Evolutionary conservation across 495 filamentous ascomycete species (phyloP), one percentile per base, ranked within the genome.

Genomic region (Xanthoparmelia taractica): DNA sequence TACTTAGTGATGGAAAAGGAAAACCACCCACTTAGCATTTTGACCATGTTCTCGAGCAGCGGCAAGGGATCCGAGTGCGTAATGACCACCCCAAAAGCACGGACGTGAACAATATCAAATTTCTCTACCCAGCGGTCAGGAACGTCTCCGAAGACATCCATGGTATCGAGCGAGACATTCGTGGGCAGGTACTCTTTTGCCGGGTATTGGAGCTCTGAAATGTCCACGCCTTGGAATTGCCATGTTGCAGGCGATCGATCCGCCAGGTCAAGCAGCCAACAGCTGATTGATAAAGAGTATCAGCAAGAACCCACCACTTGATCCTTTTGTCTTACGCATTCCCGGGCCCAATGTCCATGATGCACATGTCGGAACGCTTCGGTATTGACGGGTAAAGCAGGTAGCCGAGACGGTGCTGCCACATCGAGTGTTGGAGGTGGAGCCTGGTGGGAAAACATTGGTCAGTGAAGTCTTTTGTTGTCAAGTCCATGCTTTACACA

Each of bases 61-160:
- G 67, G 54, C 15, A 23, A 27, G 2, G 61, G 38, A 55, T 69
- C 34, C 25, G 61, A 37, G n/a, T 71, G 48, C 17, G 62, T 27
- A 23, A 69, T 41, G n/a, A 69, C 60, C 23, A 54, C 47, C 17
- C 45, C 29, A 20, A 71, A 65, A 25, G 57, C 40, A 10, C 58
- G 61, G 4, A 69, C 40, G 17, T 71, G 69, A n/a, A 71, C 65
- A 20, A 71, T 54, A 47, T 71, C 69, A 55, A 65, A 69, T 31
- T 52, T 59, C 7, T 58, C 67, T 13, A 65, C 36, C 25, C 69
- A 31, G 13, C 65, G 55, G 36, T 47, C 59, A 23, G 65, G 67
- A 20, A 69, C 18, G 1, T 58, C 58, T 33, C 61, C 40, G 20
- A 65, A 43, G 5, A 69, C 40, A 57, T 69, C 60, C 4, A 67